These are phyloP conservation scores for Hamamelis virginiana DNA, from an alignment of 164 flowering plant genomes.

Conservation along the genomic window DNA sequence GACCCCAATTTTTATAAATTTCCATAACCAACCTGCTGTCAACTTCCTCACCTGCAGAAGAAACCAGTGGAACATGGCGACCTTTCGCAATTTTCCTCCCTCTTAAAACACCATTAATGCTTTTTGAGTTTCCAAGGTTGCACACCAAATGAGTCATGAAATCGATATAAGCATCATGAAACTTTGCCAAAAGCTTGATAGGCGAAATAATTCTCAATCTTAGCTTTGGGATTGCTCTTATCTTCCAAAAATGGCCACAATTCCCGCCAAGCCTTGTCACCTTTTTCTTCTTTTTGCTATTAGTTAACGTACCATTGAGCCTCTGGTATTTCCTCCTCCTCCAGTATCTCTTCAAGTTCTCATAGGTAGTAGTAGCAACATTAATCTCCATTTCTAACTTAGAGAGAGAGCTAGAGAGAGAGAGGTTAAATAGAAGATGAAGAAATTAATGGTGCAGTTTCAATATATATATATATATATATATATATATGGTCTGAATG, in stretches of 20 bases:
- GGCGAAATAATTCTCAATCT: slow-evolving; percentile 17
- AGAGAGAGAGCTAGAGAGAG: background rate
- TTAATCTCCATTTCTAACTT: slow-evolving; percentile 14
- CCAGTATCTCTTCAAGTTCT: slow-evolving; percentile 32
- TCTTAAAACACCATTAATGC: slow-evolving; percentile 5
- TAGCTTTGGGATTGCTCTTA: slow-evolving; percentile 10
- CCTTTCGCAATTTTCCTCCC: slow-evolving; percentile 31
- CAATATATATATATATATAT: too few species aligned
- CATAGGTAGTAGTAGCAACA: slow-evolving; percentile 11
- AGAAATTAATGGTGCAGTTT: background rate
- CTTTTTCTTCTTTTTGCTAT: slow-evolving; percentile 23
- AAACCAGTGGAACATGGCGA: slow-evolving; percentile 1
- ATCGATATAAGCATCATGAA: slow-evolving; percentile 26
- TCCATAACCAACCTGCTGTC: slow-evolving; percentile 34
- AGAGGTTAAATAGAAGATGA: background rate
- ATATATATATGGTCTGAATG: too few species aligned
- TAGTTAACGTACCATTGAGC: slow-evolving; percentile 3
- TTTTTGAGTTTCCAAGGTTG: slow-evolving; percentile 10
- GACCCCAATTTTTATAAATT: slow-evolving; percentile 34
- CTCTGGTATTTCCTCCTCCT: slow-evolving; percentile 29
- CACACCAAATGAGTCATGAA: slow-evolving; percentile 24
- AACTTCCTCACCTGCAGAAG: slow-evolving; percentile 25
- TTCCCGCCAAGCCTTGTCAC: slow-evolving; percentile 24
- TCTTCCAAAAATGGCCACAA: slow-evolving; percentile 3
- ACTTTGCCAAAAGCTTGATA: slow-evolving; percentile 17